These are phyloP conservation scores for Pontederia paniculata DNA, from an alignment of 176 grass and related monocot species.

Conservation along the genomic window DNA sequence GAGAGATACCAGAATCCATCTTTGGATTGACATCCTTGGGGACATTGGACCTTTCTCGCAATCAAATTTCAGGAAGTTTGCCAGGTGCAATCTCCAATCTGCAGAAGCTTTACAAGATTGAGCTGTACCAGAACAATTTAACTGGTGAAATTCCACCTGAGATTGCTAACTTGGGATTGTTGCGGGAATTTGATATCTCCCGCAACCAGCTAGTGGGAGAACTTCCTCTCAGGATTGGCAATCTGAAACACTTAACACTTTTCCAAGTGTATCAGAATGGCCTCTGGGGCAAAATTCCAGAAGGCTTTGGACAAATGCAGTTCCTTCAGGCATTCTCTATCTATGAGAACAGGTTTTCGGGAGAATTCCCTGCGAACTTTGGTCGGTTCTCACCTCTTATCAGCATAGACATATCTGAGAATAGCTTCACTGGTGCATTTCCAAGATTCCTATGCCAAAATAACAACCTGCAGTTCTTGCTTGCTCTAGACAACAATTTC, in stretches of 20 bases:
- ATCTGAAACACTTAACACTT: slow-evolving; percentile 56
- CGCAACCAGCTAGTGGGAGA: slow-evolving; percentile 61
- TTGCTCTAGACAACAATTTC: slow-evolving; percentile 84
- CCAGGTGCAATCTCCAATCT: slow-evolving; percentile 64
- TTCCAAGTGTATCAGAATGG: slow-evolving; percentile 80
- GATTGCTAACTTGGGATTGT: slow-evolving; percentile 38
- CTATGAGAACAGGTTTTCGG: slow-evolving; percentile 73
- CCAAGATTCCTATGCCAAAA: slow-evolving; percentile 75
- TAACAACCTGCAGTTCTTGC: slow-evolving; percentile 55
- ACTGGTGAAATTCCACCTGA: slow-evolving; percentile 81
- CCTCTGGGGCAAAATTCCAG: slow-evolving; percentile 69
- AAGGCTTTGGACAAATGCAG: slow-evolving; percentile 49
- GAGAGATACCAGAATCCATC: slow-evolving; percentile 54
- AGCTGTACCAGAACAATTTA: slow-evolving; percentile 89
- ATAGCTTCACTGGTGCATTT: slow-evolving; percentile 80
- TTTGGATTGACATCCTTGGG: slow-evolving; percentile 51
- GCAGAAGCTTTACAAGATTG: slow-evolving; percentile 76
- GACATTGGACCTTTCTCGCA: slow-evolving; percentile 81
- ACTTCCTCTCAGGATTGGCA: slow-evolving; percentile 43
- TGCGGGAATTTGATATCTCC: slow-evolving; percentile 92
- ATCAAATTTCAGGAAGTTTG: slow-evolving; percentile 64
- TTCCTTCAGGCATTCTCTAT: slow-evolving; percentile 83
- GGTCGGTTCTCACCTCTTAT: slow-evolving; percentile 65
- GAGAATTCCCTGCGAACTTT: slow-evolving; percentile 57
- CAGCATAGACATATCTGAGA: slow-evolving; percentile 85